Evolutionary conservation across 163 green algal species (phyloP).

Genomic region (Coccomyxa subellipsoidea): DNA sequence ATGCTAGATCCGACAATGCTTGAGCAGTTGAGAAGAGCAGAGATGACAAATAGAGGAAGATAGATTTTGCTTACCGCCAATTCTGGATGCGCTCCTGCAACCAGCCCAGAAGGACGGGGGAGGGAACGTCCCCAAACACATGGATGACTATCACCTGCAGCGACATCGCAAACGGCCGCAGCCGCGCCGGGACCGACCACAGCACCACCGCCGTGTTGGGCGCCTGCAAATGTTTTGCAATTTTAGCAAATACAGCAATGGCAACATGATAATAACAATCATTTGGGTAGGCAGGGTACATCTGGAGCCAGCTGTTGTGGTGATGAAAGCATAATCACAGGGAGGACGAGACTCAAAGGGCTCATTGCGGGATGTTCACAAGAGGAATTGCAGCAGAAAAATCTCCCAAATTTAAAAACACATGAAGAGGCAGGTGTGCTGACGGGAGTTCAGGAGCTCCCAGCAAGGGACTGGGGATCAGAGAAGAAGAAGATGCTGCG

Average conservation of each 20-base stretch:
- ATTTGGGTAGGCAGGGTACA: not conserved
- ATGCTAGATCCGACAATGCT: too few relatives aligned
- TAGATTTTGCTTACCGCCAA: constrained; percentile 36
- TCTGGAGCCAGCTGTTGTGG: not conserved
- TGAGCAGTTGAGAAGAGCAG: not conserved
- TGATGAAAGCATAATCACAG: not conserved
- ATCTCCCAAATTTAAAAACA: not conserved
- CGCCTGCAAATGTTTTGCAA: constrained; percentile 28
- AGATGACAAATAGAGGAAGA: not conserved
- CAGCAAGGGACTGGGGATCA: too few relatives aligned
- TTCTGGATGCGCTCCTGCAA: constrained; percentile 67
- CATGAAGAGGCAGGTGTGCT: too few relatives aligned
- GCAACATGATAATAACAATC: not conserved
- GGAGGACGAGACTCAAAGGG: not conserved
- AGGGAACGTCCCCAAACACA: constrained; percentile 89
- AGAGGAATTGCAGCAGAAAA: not conserved
- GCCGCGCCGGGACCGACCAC: constrained; percentile 74
- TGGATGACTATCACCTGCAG: constrained; percentile 85
- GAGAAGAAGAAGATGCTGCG: too few relatives aligned
- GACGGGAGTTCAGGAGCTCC: too few relatives aligned
- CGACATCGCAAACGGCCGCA: constrained; percentile 78
- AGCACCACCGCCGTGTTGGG: constrained; percentile 71
- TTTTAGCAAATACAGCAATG: not conserved
- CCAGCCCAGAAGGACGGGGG: constrained; percentile 75
- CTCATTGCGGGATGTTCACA: too few relatives aligned